Evolutionary conservation across 2,329 filamentous ascomycete genomes (phyloP), one percentile per base, ranked within the genome.

Genomic region (Nothopassalora personata): DNA sequence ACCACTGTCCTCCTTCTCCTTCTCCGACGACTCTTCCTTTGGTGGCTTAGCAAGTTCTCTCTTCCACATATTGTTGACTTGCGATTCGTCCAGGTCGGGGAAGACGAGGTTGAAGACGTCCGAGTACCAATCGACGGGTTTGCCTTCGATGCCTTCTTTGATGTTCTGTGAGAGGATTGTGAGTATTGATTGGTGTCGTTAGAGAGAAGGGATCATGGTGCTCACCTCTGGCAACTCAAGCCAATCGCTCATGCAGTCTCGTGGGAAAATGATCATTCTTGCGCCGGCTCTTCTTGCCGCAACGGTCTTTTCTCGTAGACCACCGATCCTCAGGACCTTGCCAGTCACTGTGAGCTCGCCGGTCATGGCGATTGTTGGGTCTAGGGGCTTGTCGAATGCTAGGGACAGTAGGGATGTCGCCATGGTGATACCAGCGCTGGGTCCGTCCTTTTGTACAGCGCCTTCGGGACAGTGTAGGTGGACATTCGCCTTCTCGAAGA

Each of bases 401-500:
- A 99, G 80, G 54, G 89, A 93, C 53, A 99, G 80, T 68, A 99
- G 77, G 59, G 89, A 91, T 6, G 91, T 96, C n/a, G 94, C 89
- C 94, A 99, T 99, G 6, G 94, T 99, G 70, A 99, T 94, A 72
- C 94, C 94, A 19, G 94, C 94, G 50, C 72, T 76, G 0, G 79
- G 79, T 11, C 79, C 94, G 72, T 99, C 94, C 77, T 99, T 99
- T 67, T 89, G 90, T 57, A 97, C 92, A 8, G 94, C 94, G 5
- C 94, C 94, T 73, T 99, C 94, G 0, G 94, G 94, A 60, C 96
- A 96, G 79, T 99, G 94, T 65, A 99, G 81, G 75, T 99, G 94
- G 72, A 99, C 84, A 77, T 89, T 91, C 9, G 93, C 94, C 77
- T 94, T 92, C 72, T 97, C 91, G 70, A 99, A 96, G 81, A 97